phyloP scores from a whole-genome alignment of 306 rosid species.

The Acacia acuminata region DNA sequence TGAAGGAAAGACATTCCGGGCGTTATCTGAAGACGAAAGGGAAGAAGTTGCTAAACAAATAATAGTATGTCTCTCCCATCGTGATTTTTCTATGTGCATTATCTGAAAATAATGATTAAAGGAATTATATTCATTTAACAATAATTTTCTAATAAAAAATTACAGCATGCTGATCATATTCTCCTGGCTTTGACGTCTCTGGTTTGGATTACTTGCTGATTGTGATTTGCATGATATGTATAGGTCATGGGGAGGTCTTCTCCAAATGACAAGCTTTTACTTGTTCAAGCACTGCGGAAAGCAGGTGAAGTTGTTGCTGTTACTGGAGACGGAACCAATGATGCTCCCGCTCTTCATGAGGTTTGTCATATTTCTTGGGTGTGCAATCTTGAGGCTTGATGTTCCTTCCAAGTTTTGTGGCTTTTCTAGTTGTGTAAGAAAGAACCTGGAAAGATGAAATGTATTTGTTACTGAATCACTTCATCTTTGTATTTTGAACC shows the following conservation, averaged over 20 bases:
- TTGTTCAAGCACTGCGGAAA: conserved; percentile 94
- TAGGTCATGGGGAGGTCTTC: conserved; percentile 99
- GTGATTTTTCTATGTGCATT: conserved; percentile 19
- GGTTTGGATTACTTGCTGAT: conserved; percentile 12
- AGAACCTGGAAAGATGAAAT: conserved; percentile 18
- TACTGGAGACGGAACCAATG: conserved; percentile 99
- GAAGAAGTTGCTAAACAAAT: conserved; percentile 67
- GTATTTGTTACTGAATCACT: conserved; percentile 3
- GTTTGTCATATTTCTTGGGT: conserved; percentile 57
- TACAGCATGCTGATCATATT: conserved; percentile 6
- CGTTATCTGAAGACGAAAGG: conserved; percentile 71
- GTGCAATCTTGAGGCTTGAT: conserved; percentile 11
- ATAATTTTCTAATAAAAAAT: conserved; percentile 21
- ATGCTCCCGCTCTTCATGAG: conserved; percentile 99
- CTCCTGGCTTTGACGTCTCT: conserved; percentile 4
- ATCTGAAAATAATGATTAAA: conserved; percentile 25
- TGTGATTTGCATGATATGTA: conserved; percentile 28
- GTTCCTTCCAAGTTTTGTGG: background rate
- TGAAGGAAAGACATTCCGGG: conserved; percentile 90
- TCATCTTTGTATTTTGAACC: conserved; percentile 12
- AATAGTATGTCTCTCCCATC: conserved; percentile 49
- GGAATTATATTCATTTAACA: conserved; percentile 17
- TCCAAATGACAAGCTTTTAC: conserved; percentile 97
- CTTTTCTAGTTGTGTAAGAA: conserved; percentile 5
- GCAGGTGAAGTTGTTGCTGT: conserved; percentile 96